These are phyloP conservation scores for Yamadazyma conglobata DNA, from an alignment of 1,139 yeast genomes.

Conservation along the genomic window DNA sequence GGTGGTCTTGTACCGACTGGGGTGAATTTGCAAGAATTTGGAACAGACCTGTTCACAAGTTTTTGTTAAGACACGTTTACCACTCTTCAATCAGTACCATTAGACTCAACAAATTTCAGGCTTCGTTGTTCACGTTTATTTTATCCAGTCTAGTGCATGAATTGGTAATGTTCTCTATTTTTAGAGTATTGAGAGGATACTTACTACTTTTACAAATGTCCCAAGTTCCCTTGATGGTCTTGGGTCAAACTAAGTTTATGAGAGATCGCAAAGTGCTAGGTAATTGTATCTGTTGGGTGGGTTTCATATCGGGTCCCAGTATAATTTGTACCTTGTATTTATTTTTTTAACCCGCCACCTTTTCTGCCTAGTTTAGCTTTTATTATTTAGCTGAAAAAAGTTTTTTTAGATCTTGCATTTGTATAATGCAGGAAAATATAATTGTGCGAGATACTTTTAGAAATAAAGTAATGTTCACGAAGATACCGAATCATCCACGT, in stretches of 20 bases:
- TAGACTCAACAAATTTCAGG: constrained; percentile 58
- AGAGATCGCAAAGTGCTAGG: constrained; percentile 61
- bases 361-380: no score
- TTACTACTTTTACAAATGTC: constrained; percentile 78
- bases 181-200: constrained; percentile 77
- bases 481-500: no score
- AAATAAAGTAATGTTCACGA: neutral
- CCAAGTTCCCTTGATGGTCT: constrained; percentile 63
- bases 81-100: constrained; percentile 84
- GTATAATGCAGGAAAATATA: no score
- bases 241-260: constrained; percentile 51
- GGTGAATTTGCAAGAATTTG: constrained; percentile 90
- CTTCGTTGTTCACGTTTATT: constrained; percentile 78
- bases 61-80: constrained; percentile 86
- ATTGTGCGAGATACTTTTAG: constrained; percentile 1
- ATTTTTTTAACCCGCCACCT: constrained; percentile 48
- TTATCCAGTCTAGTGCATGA: constrained; percentile 86
- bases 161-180: constrained; percentile 85
- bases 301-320: constrained; percentile 88
- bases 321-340: constrained; percentile 81
- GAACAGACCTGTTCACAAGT: constrained; percentile 94
- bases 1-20: constrained; percentile 98
- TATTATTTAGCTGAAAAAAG: no score
- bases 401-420: neutral
- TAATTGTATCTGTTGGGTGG: constrained; percentile 86